These are phyloP conservation scores for Leccinum insolens DNA, from an alignment of 1,284 basidiomycete species.

Conservation along the genomic window DNA sequence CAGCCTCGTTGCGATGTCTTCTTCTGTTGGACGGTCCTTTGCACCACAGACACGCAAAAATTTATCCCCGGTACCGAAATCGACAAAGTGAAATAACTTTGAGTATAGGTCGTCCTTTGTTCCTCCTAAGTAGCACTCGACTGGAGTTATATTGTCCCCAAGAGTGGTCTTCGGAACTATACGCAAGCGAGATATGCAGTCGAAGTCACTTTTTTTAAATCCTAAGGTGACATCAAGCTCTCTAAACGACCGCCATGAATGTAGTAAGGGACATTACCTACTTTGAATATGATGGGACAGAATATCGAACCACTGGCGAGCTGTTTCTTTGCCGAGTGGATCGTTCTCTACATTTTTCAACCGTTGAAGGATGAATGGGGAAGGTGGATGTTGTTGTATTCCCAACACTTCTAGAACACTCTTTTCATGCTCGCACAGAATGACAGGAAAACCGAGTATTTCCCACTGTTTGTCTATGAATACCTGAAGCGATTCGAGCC, in stretches of 20 bases:
- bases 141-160: neutral
- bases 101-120: conserved; percentile 49
- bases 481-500: conserved; percentile 46
- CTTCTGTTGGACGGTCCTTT: conserved; percentile 81
- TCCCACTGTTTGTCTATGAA: conserved; percentile 73
- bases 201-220: neutral
- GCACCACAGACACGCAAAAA: conserved; percentile 88
- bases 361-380: conserved; percentile 59
- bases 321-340: conserved; percentile 58
- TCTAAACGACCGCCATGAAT: neutral
- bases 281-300: conserved; percentile 2
- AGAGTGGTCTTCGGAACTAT: conserved; percentile 3
- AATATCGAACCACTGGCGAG: conserved; percentile 63
- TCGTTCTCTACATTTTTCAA: conserved; percentile 46
- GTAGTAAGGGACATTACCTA: neutral
- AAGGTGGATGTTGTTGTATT: conserved; percentile 72
- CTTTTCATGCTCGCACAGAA: conserved; percentile 51
- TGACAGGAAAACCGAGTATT: conserved; percentile 71
- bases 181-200: neutral
- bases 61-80: conserved; percentile 81
- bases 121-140: conserved; percentile 5
- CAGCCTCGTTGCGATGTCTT: conserved; percentile 27
- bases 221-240: neutral
- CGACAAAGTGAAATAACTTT: conserved; percentile 81
- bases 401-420: conserved; percentile 66